Conservation (phyloP, 352 stramenopile genomes). For the Globisporangium solare region DNA sequence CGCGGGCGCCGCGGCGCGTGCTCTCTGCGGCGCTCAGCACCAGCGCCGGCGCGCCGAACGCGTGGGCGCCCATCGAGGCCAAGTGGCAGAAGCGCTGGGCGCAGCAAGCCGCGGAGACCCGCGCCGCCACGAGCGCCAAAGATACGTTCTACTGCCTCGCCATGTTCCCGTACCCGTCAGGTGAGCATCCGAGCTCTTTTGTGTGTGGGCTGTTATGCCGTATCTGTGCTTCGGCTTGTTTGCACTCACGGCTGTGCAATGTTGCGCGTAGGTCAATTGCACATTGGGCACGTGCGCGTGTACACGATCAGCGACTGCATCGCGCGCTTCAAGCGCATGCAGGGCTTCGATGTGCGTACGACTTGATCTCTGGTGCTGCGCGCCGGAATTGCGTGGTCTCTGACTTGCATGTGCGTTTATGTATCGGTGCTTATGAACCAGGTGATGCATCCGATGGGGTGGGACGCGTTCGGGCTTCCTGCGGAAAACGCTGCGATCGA, state of each 20-base stretch:
- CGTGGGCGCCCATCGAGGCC: conserved; percentile 54
- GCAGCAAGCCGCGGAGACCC: conserved; percentile 16
- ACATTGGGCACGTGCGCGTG: conserved; percentile 99
- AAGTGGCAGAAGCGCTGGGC: conserved; percentile 74
- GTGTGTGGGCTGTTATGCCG: not conserved
- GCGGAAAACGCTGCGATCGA: conserved; percentile 99
- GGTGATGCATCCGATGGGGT: conserved; percentile 99
- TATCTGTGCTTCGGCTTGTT: not conserved
- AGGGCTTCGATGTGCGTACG: conserved; percentile 85
- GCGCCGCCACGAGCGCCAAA: conserved; percentile 22
- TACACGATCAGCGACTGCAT: conserved; percentile 99
- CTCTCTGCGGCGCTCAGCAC: conserved; percentile 18
- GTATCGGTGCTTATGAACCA: conserved; percentile 9
- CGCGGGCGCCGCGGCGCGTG: conserved; percentile 11
- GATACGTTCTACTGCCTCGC: conserved; percentile 86
- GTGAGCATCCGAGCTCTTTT: conserved; percentile 12
- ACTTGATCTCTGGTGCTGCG: not conserved
- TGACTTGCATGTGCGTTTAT: not conserved
- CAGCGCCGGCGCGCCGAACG: conserved; percentile 11
- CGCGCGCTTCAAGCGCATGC: conserved; percentile 96
- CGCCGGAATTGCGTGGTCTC: not conserved
- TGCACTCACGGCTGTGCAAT: not conserved
- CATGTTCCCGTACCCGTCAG: conserved; percentile 99
- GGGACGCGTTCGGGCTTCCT: conserved; percentile 99
- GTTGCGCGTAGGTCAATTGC: conserved; percentile 71